phyloP scores from a whole-genome alignment of 345 rosid species.

The Euclidium syriacum region DNA sequence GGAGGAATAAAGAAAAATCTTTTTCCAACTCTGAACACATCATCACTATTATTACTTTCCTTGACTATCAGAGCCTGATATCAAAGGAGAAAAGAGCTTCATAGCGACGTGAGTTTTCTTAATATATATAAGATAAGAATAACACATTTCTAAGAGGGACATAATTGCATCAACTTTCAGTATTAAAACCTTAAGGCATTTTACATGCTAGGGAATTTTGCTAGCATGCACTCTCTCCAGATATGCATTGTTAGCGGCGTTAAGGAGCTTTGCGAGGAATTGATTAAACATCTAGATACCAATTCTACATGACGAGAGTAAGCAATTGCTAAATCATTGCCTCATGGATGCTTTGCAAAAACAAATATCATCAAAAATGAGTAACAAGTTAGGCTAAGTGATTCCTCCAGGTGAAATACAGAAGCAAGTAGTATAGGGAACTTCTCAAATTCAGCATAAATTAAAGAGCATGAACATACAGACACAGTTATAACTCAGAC shows the following conservation, averaged over 20 bases:
- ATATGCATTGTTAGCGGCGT: no score
- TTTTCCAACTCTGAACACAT: not conserved
- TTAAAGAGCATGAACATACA: not conserved
- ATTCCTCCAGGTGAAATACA: not conserved
- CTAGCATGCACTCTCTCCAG: no score
- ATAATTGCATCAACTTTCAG: no score
- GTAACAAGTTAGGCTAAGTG: not conserved
- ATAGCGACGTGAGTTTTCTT: not conserved
- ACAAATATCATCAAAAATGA: not conserved
- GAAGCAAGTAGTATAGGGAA: not conserved
- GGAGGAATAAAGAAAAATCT: not conserved
- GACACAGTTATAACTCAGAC: not conserved
- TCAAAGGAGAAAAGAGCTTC: not conserved
- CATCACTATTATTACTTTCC: not conserved
- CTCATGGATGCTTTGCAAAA: not conserved
- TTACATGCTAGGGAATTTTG: no score
- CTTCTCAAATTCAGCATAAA: no score
- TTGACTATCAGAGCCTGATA: not conserved
- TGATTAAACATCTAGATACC: not conserved
- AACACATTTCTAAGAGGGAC: not conserved
- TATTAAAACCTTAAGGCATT: no score
- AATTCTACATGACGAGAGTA: not conserved
- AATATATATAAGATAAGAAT: not conserved
- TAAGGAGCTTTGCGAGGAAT: no score
- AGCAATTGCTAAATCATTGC: not conserved